These are phyloP conservation scores for Pythium coloratum DNA, from an alignment of 352 stramenopile genomes.

Conservation along the genomic window DNA sequence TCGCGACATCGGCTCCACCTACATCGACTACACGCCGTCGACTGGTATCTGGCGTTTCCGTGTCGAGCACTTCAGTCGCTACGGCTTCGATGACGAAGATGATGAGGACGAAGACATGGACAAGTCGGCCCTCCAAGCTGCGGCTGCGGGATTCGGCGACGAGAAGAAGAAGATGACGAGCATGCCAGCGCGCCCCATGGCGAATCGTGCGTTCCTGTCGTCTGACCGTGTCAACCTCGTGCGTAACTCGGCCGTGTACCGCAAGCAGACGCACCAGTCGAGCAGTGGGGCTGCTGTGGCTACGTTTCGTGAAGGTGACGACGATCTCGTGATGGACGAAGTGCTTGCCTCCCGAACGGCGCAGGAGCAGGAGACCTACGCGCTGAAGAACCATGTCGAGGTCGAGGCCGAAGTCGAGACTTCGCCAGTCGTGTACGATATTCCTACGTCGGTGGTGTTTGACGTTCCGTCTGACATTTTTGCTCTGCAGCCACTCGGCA, in stretches of 20 bases:
- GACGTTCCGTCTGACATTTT: conserved; percentile 9
- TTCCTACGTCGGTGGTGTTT: conserved; percentile 27
- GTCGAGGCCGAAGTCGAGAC: conserved; percentile 7
- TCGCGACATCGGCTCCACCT: conserved; percentile 72
- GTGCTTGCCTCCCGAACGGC: neutral
- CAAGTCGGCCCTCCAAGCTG: neutral
- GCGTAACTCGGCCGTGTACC: conserved; percentile 26
- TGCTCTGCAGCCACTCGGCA: conserved; percentile 34
- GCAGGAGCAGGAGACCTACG: neutral
- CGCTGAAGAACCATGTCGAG: neutral
- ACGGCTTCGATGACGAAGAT: conserved; percentile 63
- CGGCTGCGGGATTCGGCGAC: conserved; percentile 13
- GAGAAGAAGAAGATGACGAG: conserved; percentile 26
- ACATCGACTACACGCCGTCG: conserved; percentile 71
- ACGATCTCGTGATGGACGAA: conserved; percentile 18
- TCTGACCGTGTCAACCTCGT: conserved; percentile 21
- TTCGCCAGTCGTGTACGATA: conserved; percentile 10
- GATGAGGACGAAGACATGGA: conserved; percentile 57
- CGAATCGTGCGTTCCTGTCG: conserved; percentile 10
- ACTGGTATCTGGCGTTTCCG: conserved; percentile 84
- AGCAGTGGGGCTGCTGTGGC: conserved; percentile 11
- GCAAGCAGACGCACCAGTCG: conserved; percentile 8
- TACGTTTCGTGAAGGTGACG: conserved; percentile 20
- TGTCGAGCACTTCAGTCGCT: conserved; percentile 86
- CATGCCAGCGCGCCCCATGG: neutral